Percentiles rank a stretch among this genome's conserved stretches.
phyloP scores from a whole-genome alignment of 148 eudicot species.

The Fagopyrum esculentum region DNA sequence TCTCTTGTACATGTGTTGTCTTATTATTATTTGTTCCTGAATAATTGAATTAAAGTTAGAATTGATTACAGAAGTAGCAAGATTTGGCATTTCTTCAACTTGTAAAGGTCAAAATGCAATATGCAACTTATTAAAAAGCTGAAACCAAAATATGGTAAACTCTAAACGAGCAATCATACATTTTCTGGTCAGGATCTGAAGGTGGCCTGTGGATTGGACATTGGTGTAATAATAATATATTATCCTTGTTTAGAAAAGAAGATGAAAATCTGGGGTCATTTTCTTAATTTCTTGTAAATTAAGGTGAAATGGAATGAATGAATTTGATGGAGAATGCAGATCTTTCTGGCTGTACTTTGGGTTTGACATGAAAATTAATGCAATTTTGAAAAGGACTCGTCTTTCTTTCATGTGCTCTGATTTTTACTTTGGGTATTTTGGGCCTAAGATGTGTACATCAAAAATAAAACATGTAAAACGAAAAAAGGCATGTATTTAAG shows the following conservation, averaged over 20 bases:
- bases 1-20: background rate
- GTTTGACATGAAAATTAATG: slow-evolving; percentile 8
- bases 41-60: background rate
- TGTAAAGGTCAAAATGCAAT: too few relatives aligned
- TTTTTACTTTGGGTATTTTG: background rate
- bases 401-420: background rate
- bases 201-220: background rate
- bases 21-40: background rate
- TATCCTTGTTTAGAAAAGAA: background rate
- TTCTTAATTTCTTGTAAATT: background rate
- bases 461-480: background rate
- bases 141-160: background rate
- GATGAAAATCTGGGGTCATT: background rate
- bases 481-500: background rate
- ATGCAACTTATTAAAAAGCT: background rate
- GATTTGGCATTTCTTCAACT: background rate
- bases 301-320: background rate
- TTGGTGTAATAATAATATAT: background rate
- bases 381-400: slow-evolving; percentile 6
- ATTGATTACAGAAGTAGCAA: background rate
- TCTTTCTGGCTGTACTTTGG: slow-evolving; percentile 2
- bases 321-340: slow-evolving; percentile 5
- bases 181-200: background rate
- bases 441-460: background rate
- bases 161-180: background rate